Percentiles rank a stretch among this genome's conserved stretches.
Evolutionary conservation across 306 rosid genomes (phyloP).

Genomic region (Urtica urens): DNA sequence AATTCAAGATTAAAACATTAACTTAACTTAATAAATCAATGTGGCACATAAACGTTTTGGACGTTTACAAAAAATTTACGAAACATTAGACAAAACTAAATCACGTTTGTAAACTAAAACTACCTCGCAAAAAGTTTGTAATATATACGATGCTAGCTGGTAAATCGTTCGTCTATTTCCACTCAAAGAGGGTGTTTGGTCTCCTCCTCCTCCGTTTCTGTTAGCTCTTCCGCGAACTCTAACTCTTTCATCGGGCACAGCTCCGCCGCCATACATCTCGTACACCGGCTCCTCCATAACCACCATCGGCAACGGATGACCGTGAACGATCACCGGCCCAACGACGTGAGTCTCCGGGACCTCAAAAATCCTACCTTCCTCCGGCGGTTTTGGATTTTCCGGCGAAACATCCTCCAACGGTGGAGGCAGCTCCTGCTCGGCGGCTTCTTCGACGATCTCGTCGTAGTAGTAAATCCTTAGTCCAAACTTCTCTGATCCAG

Average conservation of each 20-base stretch:
- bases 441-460: slow-evolving; percentile 36
- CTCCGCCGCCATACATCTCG: slow-evolving; percentile 24
- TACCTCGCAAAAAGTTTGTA: too few relatives aligned
- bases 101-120: too few relatives aligned
- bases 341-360: slow-evolving; percentile 41
- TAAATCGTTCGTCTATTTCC: too few relatives aligned
- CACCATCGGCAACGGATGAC: slow-evolving; percentile 45
- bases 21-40: too few relatives aligned
- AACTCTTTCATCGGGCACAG: slow-evolving; percentile 37
- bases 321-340: slow-evolving; percentile 35
- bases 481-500: slow-evolving; percentile 78
- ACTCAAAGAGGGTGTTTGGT: slow-evolving; percentile 65
- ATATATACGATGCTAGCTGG: too few relatives aligned
- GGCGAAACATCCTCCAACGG: slow-evolving; percentile 21
- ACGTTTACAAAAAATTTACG: too few relatives aligned
- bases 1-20: too few relatives aligned
- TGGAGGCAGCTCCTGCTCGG: slow-evolving; percentile 18
- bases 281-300: slow-evolving; percentile 32
- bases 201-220: too few relatives aligned
- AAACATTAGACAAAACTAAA: too few relatives aligned
- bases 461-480: slow-evolving; percentile 44
- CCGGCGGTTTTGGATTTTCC: slow-evolving; percentile 33
- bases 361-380: slow-evolving; percentile 46
- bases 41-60: too few relatives aligned
- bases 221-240: slow-evolving; percentile 38